Evolutionary conservation across 1,284 basidiomycete genomes (phyloP).

Genomic region (Ustilago curta): DNA sequence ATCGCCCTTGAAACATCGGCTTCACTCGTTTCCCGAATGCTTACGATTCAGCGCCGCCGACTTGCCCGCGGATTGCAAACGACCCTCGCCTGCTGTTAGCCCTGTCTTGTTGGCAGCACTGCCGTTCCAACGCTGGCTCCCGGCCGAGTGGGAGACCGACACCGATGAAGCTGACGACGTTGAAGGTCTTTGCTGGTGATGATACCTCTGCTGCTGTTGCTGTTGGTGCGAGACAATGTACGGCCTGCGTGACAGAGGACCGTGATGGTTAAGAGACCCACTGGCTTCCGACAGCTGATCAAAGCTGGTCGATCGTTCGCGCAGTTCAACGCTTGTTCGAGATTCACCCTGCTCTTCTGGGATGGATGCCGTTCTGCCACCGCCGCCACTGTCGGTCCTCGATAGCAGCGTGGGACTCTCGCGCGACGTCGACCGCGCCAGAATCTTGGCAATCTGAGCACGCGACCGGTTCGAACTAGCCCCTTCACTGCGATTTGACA

Average conservation of each 20-base stretch:
- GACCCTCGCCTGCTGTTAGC: not conserved
- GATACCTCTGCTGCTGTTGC: conserved; percentile 21
- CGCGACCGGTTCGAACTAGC: conserved; percentile 24
- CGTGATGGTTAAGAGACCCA: conserved; percentile 19
- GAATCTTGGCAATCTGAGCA: conserved; percentile 59
- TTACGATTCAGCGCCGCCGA: conserved; percentile 17
- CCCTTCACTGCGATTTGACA: conserved; percentile 30
- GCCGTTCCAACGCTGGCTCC: conserved; percentile 14
- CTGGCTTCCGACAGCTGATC: conserved; percentile 33
- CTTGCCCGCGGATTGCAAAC: conserved; percentile 24
- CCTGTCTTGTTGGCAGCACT: not conserved
- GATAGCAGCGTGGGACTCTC: conserved; percentile 13
- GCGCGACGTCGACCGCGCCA: conserved; percentile 46
- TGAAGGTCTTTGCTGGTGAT: conserved; percentile 16
- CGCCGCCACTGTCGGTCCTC: conserved; percentile 13
- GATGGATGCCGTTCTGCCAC: conserved; percentile 1
- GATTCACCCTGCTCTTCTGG: conserved; percentile 12
- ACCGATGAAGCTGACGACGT: conserved; percentile 27
- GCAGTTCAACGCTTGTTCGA: conserved; percentile 1
- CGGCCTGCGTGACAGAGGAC: conserved; percentile 2
- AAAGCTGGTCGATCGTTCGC: conserved; percentile 26
- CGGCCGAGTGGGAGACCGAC: conserved; percentile 8
- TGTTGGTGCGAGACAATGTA: conserved; percentile 9
- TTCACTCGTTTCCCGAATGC: conserved; percentile 18
- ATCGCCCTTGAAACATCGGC: no score